Percentiles rank a stretch among this genome's conserved stretches.
These are phyloP conservation scores for Xylaria bambusicola DNA, from an alignment of 495 filamentous ascomycete genomes.

Conservation along the genomic window DNA sequence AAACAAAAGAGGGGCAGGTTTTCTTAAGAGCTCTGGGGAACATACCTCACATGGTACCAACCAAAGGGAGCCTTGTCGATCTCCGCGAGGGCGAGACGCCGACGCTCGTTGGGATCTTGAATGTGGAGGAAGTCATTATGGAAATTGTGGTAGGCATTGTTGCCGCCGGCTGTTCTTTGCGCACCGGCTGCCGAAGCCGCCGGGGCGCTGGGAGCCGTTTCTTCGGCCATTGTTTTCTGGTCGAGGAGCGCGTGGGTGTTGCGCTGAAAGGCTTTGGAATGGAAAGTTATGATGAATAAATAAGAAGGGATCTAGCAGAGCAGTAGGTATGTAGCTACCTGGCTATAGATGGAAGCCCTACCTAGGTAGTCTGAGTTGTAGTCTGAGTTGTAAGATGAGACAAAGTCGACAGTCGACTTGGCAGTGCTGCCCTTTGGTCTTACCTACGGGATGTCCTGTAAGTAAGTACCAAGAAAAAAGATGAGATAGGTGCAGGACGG, in stretches of 20 bases:
- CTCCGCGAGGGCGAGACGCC: constrained; percentile 72
- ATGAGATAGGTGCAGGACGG: not conserved
- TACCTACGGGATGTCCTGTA: too few species aligned
- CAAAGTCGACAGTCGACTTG: not conserved
- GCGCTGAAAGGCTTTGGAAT: not conserved
- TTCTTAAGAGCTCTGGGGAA: not conserved
- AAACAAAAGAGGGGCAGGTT: not conserved
- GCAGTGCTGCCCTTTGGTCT: not conserved
- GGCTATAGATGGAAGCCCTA: too few species aligned
- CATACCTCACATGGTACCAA: constrained; percentile 64
- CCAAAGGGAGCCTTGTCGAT: constrained; percentile 81
- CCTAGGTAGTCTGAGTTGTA: too few species aligned
- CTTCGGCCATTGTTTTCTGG: constrained; percentile 27
- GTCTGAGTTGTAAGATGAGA: not conserved
- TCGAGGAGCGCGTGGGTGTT: not conserved
- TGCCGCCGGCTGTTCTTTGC: constrained; percentile 59
- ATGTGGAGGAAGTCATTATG: constrained; percentile 64
- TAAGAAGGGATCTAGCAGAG: not conserved
- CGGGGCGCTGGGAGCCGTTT: constrained; percentile 12
- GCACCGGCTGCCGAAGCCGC: constrained; percentile 11
- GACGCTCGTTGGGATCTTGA: constrained; percentile 70
- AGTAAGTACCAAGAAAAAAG: constrained; percentile 5
- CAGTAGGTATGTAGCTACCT: too few species aligned
- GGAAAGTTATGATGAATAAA: not conserved
- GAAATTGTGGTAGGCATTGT: constrained; percentile 70